Evolutionary conservation across 768 basidiomycete species (phyloP).

Genomic region (Termitomyces sp.): DNA sequence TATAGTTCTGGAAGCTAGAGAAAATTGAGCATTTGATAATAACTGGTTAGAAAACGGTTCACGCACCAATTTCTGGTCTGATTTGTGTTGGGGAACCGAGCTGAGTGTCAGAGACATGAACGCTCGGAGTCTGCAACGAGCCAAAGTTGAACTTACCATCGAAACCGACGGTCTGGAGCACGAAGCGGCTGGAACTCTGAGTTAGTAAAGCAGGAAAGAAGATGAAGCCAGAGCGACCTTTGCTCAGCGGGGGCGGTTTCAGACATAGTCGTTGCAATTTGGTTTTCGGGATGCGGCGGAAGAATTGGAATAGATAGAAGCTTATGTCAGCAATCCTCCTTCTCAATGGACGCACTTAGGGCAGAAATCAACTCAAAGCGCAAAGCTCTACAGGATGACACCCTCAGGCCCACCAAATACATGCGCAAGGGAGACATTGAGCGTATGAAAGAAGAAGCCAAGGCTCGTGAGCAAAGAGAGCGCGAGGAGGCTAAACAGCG

Average conservation of each 20-base stretch:
- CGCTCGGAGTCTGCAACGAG: background rate
- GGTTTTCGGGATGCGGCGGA: conserved; percentile 37
- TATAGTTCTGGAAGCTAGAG: conserved; percentile 90
- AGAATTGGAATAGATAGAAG: conserved; percentile 14
- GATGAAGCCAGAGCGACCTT: conserved; percentile 8
- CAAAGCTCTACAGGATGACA: conserved; percentile 58
- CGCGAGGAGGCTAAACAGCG: conserved; percentile 14
- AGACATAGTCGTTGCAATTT: conserved; percentile 47
- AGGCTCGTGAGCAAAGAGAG: conserved; percentile 28
- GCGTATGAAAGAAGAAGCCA: conserved; percentile 44
- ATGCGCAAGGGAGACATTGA: conserved; percentile 91
- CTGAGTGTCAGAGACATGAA: conserved; percentile 31
- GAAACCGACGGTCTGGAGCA: conserved; percentile 93
- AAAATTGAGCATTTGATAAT: background rate
- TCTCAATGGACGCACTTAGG: conserved; percentile 82
- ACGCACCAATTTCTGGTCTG: conserved; percentile 89
- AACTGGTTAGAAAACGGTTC: background rate
- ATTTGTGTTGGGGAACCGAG: conserved; percentile 87
- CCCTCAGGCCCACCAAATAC: conserved; percentile 69
- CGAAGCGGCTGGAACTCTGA: conserved; percentile 58
- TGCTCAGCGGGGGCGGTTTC: conserved; percentile 37
- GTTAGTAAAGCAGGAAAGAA: conserved; percentile 11
- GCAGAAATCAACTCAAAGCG: conserved; percentile 87
- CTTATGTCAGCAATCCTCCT: conserved; percentile 30
- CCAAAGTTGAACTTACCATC: conserved; percentile 52